Evolutionary conservation across 2,329 filamentous ascomycete genomes (phyloP).

Genomic region (Talaromyces rugulosus): DNA sequence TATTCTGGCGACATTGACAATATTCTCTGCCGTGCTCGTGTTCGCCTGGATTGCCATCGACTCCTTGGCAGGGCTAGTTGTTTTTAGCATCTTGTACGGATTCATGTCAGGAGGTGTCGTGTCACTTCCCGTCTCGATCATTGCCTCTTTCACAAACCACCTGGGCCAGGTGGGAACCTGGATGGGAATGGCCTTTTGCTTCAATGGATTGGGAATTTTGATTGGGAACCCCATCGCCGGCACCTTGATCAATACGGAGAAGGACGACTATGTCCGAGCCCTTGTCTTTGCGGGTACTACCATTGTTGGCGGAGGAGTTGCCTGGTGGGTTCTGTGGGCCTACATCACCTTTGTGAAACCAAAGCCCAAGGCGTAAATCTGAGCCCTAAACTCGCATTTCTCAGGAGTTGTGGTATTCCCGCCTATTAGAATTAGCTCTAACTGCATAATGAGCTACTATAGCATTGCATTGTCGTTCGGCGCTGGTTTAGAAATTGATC

Average conservation of each 20-base stretch:
- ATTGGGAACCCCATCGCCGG: slow-evolving; percentile 18
- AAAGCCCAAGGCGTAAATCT: neutral
- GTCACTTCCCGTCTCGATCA: slow-evolving; percentile 30
- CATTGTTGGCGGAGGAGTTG: neutral
- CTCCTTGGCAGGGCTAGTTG: slow-evolving; percentile 39
- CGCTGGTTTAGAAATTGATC: neutral
- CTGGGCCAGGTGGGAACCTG: slow-evolving; percentile 34
- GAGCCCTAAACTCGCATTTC: neutral
- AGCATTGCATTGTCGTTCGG: neutral
- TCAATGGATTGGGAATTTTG: slow-evolving; percentile 20
- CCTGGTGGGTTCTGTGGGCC: neutral
- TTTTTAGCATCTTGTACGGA: slow-evolving; percentile 44
- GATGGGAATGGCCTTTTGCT: slow-evolving; percentile 38
- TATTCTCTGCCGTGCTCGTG: slow-evolving; percentile 35
- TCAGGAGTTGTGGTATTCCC: neutral
- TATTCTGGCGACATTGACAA: slow-evolving; percentile 39
- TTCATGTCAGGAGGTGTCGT: slow-evolving; percentile 38
- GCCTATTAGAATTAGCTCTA: neutral
- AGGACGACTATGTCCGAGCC: neutral
- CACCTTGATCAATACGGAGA: neutral
- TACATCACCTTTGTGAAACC: neutral
- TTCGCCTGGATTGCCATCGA: slow-evolving; percentile 41
- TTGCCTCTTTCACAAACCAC: slow-evolving; percentile 31
- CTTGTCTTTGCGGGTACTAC: neutral
- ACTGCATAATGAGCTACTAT: neutral